phyloP scores from a whole-genome alignment of 179 eudicot genomes.

The Silene noctiflora region DNA sequence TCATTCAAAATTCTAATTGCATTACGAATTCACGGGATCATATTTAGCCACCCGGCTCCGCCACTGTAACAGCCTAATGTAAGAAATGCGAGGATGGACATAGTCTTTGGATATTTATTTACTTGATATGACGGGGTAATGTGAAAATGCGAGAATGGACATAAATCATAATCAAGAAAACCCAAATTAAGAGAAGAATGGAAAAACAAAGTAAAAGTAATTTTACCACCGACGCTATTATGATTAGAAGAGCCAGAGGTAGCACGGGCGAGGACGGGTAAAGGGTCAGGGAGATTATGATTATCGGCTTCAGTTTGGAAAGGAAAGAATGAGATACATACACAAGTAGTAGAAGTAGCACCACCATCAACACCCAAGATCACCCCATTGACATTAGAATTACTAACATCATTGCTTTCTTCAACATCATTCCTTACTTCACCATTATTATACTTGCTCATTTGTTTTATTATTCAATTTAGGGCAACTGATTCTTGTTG shows the following conservation, averaged over 20 bases:
- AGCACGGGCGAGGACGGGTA: conserved; percentile 62
- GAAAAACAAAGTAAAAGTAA: not conserved
- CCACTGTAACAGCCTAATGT: no score
- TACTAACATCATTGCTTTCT: conserved; percentile 41
- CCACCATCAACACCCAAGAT: conserved; percentile 82
- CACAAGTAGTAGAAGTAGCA: conserved; percentile 74
- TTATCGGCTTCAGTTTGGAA: conserved; percentile 19
- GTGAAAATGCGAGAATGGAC: no score
- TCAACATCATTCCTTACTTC: conserved; percentile 49
- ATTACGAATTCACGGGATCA: no score
- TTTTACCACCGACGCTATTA: conserved; percentile 76
- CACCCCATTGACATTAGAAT: conserved; percentile 24
- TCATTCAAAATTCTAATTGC: no score
- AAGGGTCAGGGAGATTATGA: conserved; percentile 34
- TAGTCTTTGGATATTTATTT: no score
- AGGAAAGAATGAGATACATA: conserved; percentile 53
- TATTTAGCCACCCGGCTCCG: no score
- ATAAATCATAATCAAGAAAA: no score
- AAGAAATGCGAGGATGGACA: no score
- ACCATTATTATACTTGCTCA: conserved; percentile 51
- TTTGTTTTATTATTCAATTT: not conserved
- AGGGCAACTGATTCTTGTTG: no score
- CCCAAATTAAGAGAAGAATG: no score
- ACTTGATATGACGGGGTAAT: no score
- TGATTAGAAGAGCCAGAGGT: conserved; percentile 73